Evolutionary conservation across 2,329 filamentous ascomycete genomes (phyloP), one percentile per base, ranked within the genome.

Genomic region (Plectosphaerella plurivora): DNA sequence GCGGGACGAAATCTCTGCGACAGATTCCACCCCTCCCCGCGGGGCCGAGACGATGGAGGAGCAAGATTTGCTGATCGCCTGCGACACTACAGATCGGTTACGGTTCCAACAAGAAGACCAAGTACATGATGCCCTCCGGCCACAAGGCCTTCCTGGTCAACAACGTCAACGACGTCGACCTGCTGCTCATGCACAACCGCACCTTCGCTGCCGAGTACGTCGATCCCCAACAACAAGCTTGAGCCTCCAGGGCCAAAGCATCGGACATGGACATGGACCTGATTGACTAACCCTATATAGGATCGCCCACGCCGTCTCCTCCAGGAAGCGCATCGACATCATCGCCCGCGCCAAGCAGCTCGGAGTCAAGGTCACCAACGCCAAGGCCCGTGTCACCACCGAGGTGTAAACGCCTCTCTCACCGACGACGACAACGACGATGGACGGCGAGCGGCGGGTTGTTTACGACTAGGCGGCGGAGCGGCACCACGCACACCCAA

Each of bases 131-230:
- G 84, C 94, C 94, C 74, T 96, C 91, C 68, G 94, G 94, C 80
- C 93, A 97, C 89, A 97, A 97, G 87, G 90, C 93, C 63, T 99
- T 99, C 89, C 86, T 97, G 73, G 94, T 99, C 81, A 91, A 88
- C 87, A 99, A 99, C 85, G 77, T 84, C 77, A 84, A 87, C 74
- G 94, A 99, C 68, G 87, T 99, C 71, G 93, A 99, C 78, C 88
- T 99, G 60, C 87, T 99, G 71, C 84, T 99, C 69, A 99, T 99
- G 94, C 94, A 99, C 89, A 97, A 97, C 90, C 88, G 88, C 75
- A 96, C 91, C 77, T 97, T 90, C 80, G 94, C 94, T 74, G 94
- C 94, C 73, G 94, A 99, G 92, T 97, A 91, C 68, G 91, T 84
- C 53, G 28, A 24, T 35, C n/a, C n/a, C 36, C 45, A n/a, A 28